Evolutionary conservation across 495 filamentous ascomycete species (phyloP).

Genomic region (Parmelia sp.): DNA sequence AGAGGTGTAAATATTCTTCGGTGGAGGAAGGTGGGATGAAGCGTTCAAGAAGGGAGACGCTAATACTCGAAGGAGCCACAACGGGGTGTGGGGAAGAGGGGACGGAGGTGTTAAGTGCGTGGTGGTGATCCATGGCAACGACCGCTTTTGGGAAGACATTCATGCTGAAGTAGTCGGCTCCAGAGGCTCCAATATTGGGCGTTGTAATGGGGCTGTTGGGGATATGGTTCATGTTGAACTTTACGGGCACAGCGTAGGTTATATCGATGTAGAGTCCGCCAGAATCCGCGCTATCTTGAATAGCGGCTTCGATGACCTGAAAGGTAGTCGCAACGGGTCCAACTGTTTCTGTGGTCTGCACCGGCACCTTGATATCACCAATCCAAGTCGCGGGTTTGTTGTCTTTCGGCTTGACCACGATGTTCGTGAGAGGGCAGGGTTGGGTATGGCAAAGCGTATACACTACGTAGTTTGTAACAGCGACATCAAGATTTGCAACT

Average conservation of each 20-base stretch:
- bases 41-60: constrained; percentile 62
- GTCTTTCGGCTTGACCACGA: constrained; percentile 35
- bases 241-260: constrained; percentile 56
- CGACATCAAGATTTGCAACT: constrained; percentile 7
- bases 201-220: constrained; percentile 56
- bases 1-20: constrained; percentile 57
- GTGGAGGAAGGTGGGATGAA: constrained; percentile 60
- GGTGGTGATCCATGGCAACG: constrained; percentile 48
- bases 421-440: constrained; percentile 51
- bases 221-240: constrained; percentile 56
- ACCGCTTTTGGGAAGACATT: constrained; percentile 48
- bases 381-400: constrained; percentile 34
- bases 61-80: constrained; percentile 57
- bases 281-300: constrained; percentile 28
- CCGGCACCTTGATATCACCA: constrained; percentile 48
- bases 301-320: constrained; percentile 10
- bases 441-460: constrained; percentile 58
- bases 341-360: constrained; percentile 38
- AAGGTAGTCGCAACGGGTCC: constrained; percentile 19
- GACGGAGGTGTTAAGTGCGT: constrained; percentile 36
- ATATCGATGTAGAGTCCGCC: constrained; percentile 52
- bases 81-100: constrained; percentile 52
- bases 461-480: constrained; percentile 36
- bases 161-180: constrained; percentile 52
- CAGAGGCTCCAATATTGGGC: constrained; percentile 41